Base-by-base conservation (phyloP, 805 yeast species). In the Dipodascopsis uninucleata region DNA sequence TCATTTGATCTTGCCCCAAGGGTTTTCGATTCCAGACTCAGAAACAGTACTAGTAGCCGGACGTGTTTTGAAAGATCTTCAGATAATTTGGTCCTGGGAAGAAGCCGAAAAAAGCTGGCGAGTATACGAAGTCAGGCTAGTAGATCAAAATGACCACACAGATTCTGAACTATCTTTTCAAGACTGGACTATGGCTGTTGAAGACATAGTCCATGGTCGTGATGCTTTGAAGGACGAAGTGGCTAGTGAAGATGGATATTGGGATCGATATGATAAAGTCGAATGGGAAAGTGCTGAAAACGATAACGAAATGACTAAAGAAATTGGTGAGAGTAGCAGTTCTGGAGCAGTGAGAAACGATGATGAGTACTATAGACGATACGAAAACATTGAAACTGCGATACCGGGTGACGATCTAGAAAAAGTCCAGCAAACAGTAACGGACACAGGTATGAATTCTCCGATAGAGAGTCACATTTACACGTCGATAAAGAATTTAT, bases 401-500 rank as follows among this genome's bases (percentile, higher is more conserved):
- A 36, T 55, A 20, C 38, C 44, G 16, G 42, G 52, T 22, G 53
- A 43, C 61, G 67, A n/a, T n/a, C n/a, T n/a, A n/a, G n/a, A 36
- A 20, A 22, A n/a, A 24, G 17, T 25, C 18, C 23, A 31, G 23
- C 24, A 16, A 24, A 14, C 16, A 16, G 28, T 17, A 29, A 33
- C 8, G 3, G n/a, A n/a, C n/a, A n/a, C n/a, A n/a, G n/a, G n/a
- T n/a, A n/a, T n/a, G 6, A n/a, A 17, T 21, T 16, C 29, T 22
- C 31, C 47, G 10, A 31, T 39, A 22, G 31, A 21, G 17, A 28
- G 8, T 7, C 53, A 48, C 31, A 18, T 44, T 8, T 23, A 23
- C 4, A 36, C 40, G 5, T 28, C 46, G 2, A n/a, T 48, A 23
- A 35, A 36, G 16, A 45, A 47, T 25, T 29, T 48, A 24, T 36